A percentile compares a stretch with the other conserved stretches of the same genome.
These are phyloP conservation scores for Auriscalpium vulgare DNA, from an alignment of 768 basidiomycete species.

Conservation along the genomic window DNA sequence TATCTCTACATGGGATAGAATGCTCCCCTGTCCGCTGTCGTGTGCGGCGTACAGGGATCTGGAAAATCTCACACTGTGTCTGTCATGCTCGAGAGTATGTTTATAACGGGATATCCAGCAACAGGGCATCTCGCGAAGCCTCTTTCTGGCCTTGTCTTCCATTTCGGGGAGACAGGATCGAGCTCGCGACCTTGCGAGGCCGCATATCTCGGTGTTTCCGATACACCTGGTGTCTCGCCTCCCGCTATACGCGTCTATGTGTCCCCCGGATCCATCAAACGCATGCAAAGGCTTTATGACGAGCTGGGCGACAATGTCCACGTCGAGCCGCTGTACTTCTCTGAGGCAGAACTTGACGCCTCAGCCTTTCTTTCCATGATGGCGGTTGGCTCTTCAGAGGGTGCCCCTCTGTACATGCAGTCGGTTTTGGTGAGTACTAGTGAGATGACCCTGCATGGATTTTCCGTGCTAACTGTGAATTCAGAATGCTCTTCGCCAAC, in stretches of 20 bases:
- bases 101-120: conserved; percentile 41
- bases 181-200: conserved; percentile 55
- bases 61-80: conserved; percentile 72
- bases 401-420: conserved; percentile 64
- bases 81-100: conserved; percentile 60
- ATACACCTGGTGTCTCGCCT: conserved; percentile 16
- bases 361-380: conserved; percentile 68
- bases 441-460: neutral
- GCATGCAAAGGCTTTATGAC: conserved; percentile 48
- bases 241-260: conserved; percentile 44
- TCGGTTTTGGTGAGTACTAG: conserved; percentile 48
- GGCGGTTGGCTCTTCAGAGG: conserved; percentile 55
- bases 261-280: conserved; percentile 51
- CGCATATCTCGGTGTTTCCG: conserved; percentile 33
- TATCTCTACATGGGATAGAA: conserved; percentile 35
- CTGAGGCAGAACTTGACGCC: conserved; percentile 57
- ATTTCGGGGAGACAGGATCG: conserved; percentile 61
- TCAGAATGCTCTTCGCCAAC: conserved; percentile 37
- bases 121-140: conserved; percentile 48
- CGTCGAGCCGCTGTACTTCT: conserved; percentile 48
- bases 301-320: conserved; percentile 33
- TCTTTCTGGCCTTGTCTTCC: conserved; percentile 56
- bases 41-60: conserved; percentile 72
- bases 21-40: conserved; percentile 64
- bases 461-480: neutral